Evolutionary conservation across 441 rosid genomes (phyloP), one percentile per base, ranked within the genome.

Genomic region (Euphorbia celastroides): DNA sequence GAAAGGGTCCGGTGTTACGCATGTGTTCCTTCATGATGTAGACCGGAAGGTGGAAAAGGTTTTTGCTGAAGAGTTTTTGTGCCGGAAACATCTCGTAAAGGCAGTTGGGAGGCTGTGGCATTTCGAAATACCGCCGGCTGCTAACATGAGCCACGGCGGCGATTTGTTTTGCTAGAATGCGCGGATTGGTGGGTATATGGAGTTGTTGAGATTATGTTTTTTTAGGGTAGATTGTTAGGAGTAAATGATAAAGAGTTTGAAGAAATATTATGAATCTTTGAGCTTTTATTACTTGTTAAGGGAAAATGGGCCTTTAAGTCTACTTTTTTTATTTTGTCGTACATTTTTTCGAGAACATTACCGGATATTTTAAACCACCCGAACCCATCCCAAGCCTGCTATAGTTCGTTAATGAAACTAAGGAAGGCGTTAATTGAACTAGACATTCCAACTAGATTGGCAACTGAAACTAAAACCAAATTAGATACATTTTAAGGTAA

Each of bases 11-110:
- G 88, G 92, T 5, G 78, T 70, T 67, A 84, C 89, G 68, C 86
- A 87, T 51, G 86, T 86, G 69, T 84, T 68, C 65, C 65, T 86
- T 63, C 92, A 86, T 54, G 87, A 86, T 65, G 78, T 84, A 13
- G 67, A 86, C 64, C 72, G 92, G 76, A 77, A 65, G 48, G 89
- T 86, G 58, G 92, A 86, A 80, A 84, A 75, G 79, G 10, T 62
- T 11, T 86, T 63, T 32, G 92, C 89, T 13, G 64, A 74, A 69
- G 87, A 80, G 82, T 84, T 82, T 55, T 46, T 86, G 66, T 82
- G 92, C 27, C 65, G 72, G 61, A 81, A 81, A 70, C 64, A 82
- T 60, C 48, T 77, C 64, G 88, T 81, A 27, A 74, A 82, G 51
- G 74, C 75, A 2, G 78, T 72, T 0, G 87, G 83, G 5, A 72